phyloP scores from a whole-genome alignment of 2,329 filamentous ascomycete species.

The Cyanodermella asteris region DNA sequence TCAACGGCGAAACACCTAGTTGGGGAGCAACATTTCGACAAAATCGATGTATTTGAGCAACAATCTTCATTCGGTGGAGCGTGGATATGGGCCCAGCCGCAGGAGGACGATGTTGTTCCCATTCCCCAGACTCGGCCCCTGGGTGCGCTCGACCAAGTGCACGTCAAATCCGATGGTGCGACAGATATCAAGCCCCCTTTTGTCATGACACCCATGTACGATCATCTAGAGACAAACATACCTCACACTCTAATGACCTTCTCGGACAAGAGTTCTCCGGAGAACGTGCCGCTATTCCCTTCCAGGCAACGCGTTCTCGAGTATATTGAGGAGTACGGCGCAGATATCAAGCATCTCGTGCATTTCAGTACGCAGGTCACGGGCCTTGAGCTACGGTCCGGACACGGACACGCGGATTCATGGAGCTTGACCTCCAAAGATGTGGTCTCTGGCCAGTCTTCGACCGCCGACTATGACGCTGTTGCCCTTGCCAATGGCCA shows the following conservation, averaged over 20 bases:
- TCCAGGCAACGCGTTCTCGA: constrained; percentile 44
- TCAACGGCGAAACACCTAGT: constrained; percentile 60
- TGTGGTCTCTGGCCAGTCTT: constrained; percentile 21
- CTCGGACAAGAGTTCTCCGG: constrained; percentile 44
- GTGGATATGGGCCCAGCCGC: constrained; percentile 53
- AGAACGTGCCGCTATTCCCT: constrained; percentile 50
- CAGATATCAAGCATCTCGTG: constrained; percentile 44
- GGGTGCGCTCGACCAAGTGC: constrained; percentile 9
- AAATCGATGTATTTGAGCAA: constrained; percentile 65
- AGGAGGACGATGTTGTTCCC: constrained; percentile 21
- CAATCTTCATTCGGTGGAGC: constrained; percentile 55
- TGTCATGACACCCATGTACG: constrained; percentile 50
- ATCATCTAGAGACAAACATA: constrained; percentile 68
- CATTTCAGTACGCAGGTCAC: constrained; percentile 48
- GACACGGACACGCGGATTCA: constrained; percentile 11
- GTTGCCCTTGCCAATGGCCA: constrained; percentile 57
- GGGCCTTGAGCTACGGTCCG: constrained; percentile 26
- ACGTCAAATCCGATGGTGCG: constrained; percentile 5
- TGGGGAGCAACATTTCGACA: constrained; percentile 47
- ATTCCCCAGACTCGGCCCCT: constrained; percentile 51
- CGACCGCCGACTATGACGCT: constrained; percentile 42
- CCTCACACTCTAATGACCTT: constrained; percentile 63
- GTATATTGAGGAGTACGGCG: constrained; percentile 53
- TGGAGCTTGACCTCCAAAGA: constrained; percentile 42
- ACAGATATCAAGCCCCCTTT: constrained; percentile 6